Percentiles rank a stretch among this genome's conserved stretches.
These are phyloP conservation scores for Pulveroboletus sp. DNA, from an alignment of 768 basidiomycete species.

Conservation along the genomic window DNA sequence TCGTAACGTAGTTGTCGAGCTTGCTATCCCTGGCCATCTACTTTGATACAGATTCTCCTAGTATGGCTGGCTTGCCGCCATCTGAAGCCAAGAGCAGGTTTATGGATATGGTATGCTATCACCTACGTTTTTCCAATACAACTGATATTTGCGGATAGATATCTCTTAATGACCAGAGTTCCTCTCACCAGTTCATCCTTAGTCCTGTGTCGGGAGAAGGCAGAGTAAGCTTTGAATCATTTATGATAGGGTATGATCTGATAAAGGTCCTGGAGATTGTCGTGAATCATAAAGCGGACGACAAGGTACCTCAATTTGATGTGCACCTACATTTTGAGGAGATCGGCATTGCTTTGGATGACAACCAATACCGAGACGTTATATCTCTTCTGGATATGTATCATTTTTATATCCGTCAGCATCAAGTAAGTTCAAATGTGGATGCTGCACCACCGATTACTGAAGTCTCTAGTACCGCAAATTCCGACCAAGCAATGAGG, in stretches of 20 bases:
- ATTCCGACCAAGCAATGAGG: constrained; percentile 64
- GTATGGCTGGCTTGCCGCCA: constrained; percentile 63
- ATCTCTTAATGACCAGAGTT: constrained; percentile 40
- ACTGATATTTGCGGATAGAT: constrained; percentile 36
- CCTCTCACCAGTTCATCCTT: constrained; percentile 83
- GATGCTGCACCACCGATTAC: not conserved
- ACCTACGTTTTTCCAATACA: constrained; percentile 1
- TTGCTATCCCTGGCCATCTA: constrained; percentile 86
- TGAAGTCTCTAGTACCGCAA: constrained; percentile 58
- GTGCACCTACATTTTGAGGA: constrained; percentile 86
- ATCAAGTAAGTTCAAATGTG: constrained; percentile 48
- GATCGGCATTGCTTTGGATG: constrained; percentile 87
- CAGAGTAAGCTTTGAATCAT: constrained; percentile 45
- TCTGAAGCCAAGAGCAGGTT: constrained; percentile 70
- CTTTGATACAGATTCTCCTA: constrained; percentile 88
- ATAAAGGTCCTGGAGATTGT: constrained; percentile 47
- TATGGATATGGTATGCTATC: constrained; percentile 54
- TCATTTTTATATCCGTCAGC: constrained; percentile 86
- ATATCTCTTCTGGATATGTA: constrained; percentile 95
- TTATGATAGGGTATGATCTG: not conserved
- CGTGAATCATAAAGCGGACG: constrained; percentile 75
- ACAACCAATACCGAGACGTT: constrained; percentile 89
- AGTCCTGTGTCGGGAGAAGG: constrained; percentile 96
- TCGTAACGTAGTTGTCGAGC: constrained; percentile 61
- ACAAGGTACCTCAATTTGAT: constrained; percentile 78